phyloP scores from a whole-genome alignment of 768 basidiomycete genomes.

The Tylopilus rubrobrunneus region DNA sequence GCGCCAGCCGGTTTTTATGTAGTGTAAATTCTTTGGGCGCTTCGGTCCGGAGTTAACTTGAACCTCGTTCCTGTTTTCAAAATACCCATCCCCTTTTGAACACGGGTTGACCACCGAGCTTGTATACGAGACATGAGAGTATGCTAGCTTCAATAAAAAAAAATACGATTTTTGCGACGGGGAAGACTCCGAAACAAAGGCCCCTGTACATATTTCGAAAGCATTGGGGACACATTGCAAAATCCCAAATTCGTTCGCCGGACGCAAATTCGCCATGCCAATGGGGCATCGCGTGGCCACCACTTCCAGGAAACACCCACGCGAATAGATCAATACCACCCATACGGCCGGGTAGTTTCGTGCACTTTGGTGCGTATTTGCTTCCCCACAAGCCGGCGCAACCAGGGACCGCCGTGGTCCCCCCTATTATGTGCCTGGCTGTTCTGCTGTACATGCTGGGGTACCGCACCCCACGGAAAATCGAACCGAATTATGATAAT shows the following conservation, averaged over 20 bases:
- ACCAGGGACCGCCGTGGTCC: too few species aligned
- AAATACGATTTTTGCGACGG: background rate
- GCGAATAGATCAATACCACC: too few species aligned
- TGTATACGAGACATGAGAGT: background rate
- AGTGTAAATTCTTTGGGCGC: constrained; percentile 33
- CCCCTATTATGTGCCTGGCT: too few species aligned
- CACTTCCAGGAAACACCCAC: too few species aligned
- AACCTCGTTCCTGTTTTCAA: background rate
- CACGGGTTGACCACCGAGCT: too few species aligned
- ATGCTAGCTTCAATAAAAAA: background rate
- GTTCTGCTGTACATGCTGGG: too few species aligned
- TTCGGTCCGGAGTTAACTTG: background rate
- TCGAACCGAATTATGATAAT: background rate
- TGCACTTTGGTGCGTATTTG: too few species aligned
- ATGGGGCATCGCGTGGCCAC: too few species aligned
- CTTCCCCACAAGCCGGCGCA: too few species aligned
- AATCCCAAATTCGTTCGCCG: background rate
- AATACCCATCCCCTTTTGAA: background rate
- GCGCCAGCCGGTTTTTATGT: constrained; percentile 21
- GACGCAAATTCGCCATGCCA: background rate
- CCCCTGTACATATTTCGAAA: constrained; percentile 6
- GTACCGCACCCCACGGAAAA: too few species aligned
- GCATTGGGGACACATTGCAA: constrained; percentile 15
- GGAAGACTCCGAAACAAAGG: background rate
- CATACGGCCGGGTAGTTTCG: too few species aligned